A percentile compares a stretch with the other conserved stretches of the same genome.
Conservation (phyloP, 148 eudicot genomes). For the Gaultheria prostrata region DNA sequence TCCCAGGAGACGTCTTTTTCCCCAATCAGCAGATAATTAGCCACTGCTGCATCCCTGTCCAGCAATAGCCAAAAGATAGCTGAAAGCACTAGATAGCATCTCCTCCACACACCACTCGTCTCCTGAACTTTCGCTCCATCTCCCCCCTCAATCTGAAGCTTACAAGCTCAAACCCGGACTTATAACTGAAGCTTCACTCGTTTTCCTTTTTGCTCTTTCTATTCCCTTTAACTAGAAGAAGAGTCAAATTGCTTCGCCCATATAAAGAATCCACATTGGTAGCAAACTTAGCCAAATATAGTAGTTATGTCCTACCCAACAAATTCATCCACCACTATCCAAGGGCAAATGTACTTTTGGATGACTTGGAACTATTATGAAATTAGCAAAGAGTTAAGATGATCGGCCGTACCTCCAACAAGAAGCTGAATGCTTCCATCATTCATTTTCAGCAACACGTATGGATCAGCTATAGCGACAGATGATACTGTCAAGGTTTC, state of each 20-base stretch:
- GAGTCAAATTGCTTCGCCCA: not conserved
- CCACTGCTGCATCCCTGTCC: not conserved
- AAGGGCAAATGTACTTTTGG: not conserved
- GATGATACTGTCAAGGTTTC: constrained; percentile 62
- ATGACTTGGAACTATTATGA: not conserved
- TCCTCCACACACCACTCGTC: not conserved
- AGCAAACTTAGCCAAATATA: not conserved
- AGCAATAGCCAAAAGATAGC: not conserved
- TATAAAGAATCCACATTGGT: not conserved
- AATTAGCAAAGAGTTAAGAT: not conserved
- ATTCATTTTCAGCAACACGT: constrained; percentile 78
- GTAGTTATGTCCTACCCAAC: not conserved
- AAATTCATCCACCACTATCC: not conserved
- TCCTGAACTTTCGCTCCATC: constrained; percentile 3
- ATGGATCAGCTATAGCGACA: constrained; percentile 93
- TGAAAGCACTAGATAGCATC: not conserved
- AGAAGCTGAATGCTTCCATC: constrained; percentile 92
- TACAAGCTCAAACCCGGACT: not conserved
- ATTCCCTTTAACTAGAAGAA: not conserved
- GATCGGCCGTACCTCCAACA: constrained; percentile 77
- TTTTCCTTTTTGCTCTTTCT: not conserved
- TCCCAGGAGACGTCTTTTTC: not conserved
- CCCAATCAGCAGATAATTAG: not conserved
- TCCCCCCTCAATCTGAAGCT: not conserved
- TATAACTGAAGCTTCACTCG: not conserved